A percentile compares a stretch with the other conserved stretches of the same genome.
Evolutionary conservation across 106 monocot genomes (phyloP).

Genomic region (Ottelia alismoides): DNA sequence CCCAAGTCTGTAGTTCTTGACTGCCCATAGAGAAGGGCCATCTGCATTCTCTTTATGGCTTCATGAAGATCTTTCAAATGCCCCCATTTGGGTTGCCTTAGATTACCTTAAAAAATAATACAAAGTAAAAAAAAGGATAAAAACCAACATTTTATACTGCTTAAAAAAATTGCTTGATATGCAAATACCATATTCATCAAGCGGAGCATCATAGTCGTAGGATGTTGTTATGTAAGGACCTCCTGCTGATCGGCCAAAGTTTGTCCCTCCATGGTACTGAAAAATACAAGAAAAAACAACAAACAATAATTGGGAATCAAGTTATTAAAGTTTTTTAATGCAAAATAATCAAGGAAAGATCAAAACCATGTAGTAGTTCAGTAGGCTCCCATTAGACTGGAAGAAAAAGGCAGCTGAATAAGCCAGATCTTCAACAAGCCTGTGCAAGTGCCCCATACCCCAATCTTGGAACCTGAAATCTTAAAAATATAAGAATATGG

Average conservation of each 20-base stretch:
- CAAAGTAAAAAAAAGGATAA: no score
- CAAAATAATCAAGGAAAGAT: background rate
- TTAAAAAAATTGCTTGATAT: no score
- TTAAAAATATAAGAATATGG: background rate
- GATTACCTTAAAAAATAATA: conserved; percentile 7
- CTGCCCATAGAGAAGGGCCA: conserved; percentile 8
- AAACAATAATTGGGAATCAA: background rate
- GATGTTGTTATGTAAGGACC: conserved; percentile 67
- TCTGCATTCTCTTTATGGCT: conserved; percentile 19
- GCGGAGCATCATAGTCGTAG: conserved; percentile 67
- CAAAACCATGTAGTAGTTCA: conserved; percentile 49
- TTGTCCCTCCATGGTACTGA: conserved; percentile 77
- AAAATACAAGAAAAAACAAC: background rate
- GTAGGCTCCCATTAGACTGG: conserved; percentile 16
- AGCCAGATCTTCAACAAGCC: conserved; percentile 40
- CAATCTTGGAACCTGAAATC: conserved; percentile 27
- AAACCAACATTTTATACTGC: no score
- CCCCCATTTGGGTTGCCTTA: conserved; percentile 30
- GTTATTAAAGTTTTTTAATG: no score
- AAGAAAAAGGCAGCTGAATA: conserved; percentile 31
- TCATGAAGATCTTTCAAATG: conserved; percentile 29
- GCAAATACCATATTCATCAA: conserved; percentile 63
- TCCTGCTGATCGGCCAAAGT: conserved; percentile 48
- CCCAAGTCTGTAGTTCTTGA: background rate
- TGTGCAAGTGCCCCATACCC: conserved; percentile 13